These are phyloP conservation scores for Claviceps citrina DNA, from an alignment of 2,329 filamentous ascomycete genomes.

Conservation along the genomic window DNA sequence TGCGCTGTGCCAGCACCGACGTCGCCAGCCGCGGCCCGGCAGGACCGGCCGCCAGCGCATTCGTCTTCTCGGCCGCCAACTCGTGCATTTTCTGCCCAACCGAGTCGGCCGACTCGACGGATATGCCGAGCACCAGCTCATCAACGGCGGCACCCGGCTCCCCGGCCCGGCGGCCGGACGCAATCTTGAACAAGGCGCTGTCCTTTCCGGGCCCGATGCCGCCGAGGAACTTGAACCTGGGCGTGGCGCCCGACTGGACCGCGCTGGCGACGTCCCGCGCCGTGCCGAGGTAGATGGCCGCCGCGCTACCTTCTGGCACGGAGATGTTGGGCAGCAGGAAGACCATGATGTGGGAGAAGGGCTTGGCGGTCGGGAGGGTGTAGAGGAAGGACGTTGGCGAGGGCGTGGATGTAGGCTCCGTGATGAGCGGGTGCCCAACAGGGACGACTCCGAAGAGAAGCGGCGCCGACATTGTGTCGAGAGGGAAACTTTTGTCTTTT, in stretches of 20 bases:
- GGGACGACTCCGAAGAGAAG: slow-evolving; percentile 48
- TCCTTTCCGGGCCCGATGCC: slow-evolving; percentile 83
- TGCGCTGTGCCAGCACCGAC: slow-evolving; percentile 70
- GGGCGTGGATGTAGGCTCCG: slow-evolving; percentile 35
- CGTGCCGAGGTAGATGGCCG: slow-evolving; percentile 73
- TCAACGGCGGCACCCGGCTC: slow-evolving; percentile 11
- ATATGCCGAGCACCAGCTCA: slow-evolving; percentile 64
- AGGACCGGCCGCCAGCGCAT: not conserved
- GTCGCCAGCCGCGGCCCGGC: slow-evolving; percentile 39
- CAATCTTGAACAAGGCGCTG: slow-evolving; percentile 76
- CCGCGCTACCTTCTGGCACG: slow-evolving; percentile 62
- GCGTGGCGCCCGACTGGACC: slow-evolving; percentile 24
- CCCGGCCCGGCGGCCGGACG: no score
- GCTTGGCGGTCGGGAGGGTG: slow-evolving; percentile 27
- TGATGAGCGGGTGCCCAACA: slow-evolving; percentile 42
- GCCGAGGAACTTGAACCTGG: slow-evolving; percentile 70
- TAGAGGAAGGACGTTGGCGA: slow-evolving; percentile 42
- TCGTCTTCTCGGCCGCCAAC: slow-evolving; percentile 25
- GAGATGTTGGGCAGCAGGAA: slow-evolving; percentile 69
- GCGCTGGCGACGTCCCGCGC: slow-evolving; percentile 24
- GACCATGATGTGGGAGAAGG: slow-evolving; percentile 72
- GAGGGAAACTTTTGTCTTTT: not conserved
- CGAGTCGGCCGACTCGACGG: slow-evolving; percentile 58
- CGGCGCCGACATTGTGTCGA: slow-evolving; percentile 25
- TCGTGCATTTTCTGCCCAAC: slow-evolving; percentile 55